Base-by-base conservation (phyloP, 208 protist genomes). In the Phytomonas francai region DNA sequence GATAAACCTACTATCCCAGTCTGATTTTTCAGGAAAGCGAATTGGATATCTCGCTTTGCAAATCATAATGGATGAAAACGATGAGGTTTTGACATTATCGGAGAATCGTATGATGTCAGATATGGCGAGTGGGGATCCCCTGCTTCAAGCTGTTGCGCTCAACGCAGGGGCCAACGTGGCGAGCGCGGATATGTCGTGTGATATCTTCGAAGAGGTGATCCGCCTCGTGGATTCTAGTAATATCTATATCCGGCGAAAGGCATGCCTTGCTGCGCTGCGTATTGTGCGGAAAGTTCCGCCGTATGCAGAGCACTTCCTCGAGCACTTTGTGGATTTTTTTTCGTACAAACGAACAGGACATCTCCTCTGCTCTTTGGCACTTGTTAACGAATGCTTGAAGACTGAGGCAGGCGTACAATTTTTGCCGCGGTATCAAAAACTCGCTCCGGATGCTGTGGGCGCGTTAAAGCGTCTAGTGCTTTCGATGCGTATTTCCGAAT, bases 31-130 rank as follows among this genome's bases (percentile, higher is more conserved):
- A 2, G 98, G 99, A 25, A 99, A 99, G 81, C 88, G 97, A 28
- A 94, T 99, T 33, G 98, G 98, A 29, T 99, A 99, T 72, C 83
- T 99, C 0, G 93, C 97, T 9, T 76, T 98, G 7, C 87, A 94
- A 42, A 75, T 99, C 54, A 74, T 99, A 19, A 79, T 99, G 29
- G 90, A 95, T 59, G 98, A 99, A 78, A 91, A 96, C 16, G 86
- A 98, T 77, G 98, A 99, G 67, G 87, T 99, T 60, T 77, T 99
- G 28, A 97, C 97, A 29, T 78, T 99, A 27, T 89, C 99, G 58
- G 98, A 99, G 63, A 97, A 99, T 72, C 92, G 97, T 33, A 93
- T 99, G 65, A 94, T 98, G 58, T 80, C 92, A 19, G 98, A 99
- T 81, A 78, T 99, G 33, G 74, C 67, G 60, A 81, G 75, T 9